Percentiles rank a stretch among this genome's conserved stretches.
Evolutionary conservation across 768 basidiomycete genomes (phyloP).

Genomic region (Rhizopogon vulgaris): DNA sequence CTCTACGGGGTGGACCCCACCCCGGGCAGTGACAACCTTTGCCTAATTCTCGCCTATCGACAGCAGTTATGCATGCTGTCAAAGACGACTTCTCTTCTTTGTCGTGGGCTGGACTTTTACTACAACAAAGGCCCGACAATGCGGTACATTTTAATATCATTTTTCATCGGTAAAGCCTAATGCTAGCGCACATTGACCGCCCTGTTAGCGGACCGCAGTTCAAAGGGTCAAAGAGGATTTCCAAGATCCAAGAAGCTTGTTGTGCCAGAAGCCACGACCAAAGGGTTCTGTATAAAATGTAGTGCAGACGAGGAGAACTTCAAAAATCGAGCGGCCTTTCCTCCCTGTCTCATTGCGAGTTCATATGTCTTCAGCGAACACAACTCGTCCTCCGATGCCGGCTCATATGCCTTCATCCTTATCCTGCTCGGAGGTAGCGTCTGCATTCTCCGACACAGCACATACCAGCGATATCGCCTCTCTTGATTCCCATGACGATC

Average conservation of each 20-base stretch:
- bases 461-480: constrained; percentile 17
- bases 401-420: constrained; percentile 3
- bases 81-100: constrained; percentile 19
- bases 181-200: constrained; percentile 12
- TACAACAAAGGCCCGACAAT: constrained; percentile 22
- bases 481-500: constrained; percentile 14
- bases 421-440: constrained; percentile 12
- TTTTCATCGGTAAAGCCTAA: constrained; percentile 18
- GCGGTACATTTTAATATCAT: constrained; percentile 15
- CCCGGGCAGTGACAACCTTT: constrained; percentile 12
- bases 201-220: constrained; percentile 10
- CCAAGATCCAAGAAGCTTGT: constrained; percentile 7
- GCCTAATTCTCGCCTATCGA: constrained; percentile 6
- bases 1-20: not conserved
- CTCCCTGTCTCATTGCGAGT: not conserved
- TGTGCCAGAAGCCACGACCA: constrained; percentile 12
- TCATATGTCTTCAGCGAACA: not conserved
- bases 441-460: constrained; percentile 11
- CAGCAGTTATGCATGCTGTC: constrained; percentile 6
- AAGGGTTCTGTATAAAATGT: constrained; percentile 21
- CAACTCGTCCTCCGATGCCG: not conserved
- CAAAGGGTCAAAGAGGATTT: constrained; percentile 12
- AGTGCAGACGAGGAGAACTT: constrained; percentile 1
- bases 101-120: constrained; percentile 16
- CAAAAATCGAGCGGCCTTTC: constrained; percentile 2